Evolutionary conservation across 768 basidiomycete genomes (phyloP), one percentile per base, ranked within the genome.

Genomic region (Xerocomellus amylosporus): DNA sequence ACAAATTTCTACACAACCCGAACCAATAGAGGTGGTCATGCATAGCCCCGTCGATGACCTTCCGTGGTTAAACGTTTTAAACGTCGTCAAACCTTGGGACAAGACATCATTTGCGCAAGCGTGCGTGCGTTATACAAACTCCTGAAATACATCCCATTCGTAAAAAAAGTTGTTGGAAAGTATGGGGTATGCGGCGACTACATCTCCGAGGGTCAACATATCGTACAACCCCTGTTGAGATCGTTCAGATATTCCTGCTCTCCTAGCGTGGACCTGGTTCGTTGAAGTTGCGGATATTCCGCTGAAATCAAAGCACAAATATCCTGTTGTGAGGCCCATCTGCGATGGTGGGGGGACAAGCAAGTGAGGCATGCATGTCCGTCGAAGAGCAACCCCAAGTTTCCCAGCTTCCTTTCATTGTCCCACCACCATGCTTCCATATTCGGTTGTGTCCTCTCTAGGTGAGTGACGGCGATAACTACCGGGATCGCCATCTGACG

Each of bases 401-500:
- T 2, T 10, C 30, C 45, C 7, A 73, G 58, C 19, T 1, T 24
- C 37, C 34, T 43, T 24, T 57, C 55, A 34, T 71, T 67, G 13
- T 28, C 13, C 8, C 45, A 37, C 71, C 70, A 73, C 70, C 71
- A 71, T 0, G 34, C 10, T 0, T 72, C 71, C 69, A 71, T 70
- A 1, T 49, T 34, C 14, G 58, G 56, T 20, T 60, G 56, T n/a
- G 22, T 15, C 22, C 51, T 51, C 51, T 75, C 76, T 2, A 77
- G 62, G 31, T 72, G 66, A 9, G 74, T 77, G 17, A 76, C 44
- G 8, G 62, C 72, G 8, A 77, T 44, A 7, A 73, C 63, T 26
- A 71, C 68, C 2, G 76, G 75, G 19, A 72, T 69, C 20, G 61
- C 43, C 8, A 59, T 37, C 31, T 49, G 64, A 51, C 74, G 73